phyloP scores from a whole-genome alignment of 2,329 filamentous ascomycete genomes.

The Xylaria sp. region DNA sequence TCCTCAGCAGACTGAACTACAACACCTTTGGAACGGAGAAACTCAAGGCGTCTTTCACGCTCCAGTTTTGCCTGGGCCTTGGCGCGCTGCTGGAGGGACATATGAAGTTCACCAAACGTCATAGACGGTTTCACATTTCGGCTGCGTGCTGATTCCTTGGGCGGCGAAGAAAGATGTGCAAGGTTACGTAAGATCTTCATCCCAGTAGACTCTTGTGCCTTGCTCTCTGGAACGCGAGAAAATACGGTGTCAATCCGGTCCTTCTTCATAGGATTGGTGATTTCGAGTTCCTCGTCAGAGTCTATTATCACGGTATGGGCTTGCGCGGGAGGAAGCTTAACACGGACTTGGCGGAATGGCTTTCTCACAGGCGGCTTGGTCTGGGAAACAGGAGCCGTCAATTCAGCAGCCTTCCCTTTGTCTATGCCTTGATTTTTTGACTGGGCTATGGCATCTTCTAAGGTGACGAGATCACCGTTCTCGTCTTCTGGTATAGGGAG shows the following conservation, averaged over 20 bases:
- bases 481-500: slow-evolving; percentile 42
- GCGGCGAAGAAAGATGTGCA: slow-evolving; percentile 75
- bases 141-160: slow-evolving; percentile 59
- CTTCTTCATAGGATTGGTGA: slow-evolving; percentile 60
- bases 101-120: slow-evolving; percentile 75
- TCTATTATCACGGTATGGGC: slow-evolving; percentile 56
- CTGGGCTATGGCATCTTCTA: slow-evolving; percentile 53
- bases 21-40: slow-evolving; percentile 82
- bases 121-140: slow-evolving; percentile 66
- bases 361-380: slow-evolving; percentile 46
- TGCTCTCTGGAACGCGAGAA: slow-evolving; percentile 72
- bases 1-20: slow-evolving; percentile 88
- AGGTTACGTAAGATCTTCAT: slow-evolving; percentile 77
- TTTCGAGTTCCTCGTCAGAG: slow-evolving; percentile 73
- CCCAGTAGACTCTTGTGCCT: slow-evolving; percentile 70
- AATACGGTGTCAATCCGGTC: slow-evolving; percentile 73
- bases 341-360: slow-evolving; percentile 61
- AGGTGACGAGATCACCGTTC: slow-evolving; percentile 53
- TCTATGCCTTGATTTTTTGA: slow-evolving; percentile 62
- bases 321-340: slow-evolving; percentile 59
- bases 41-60: slow-evolving; percentile 79
- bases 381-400: slow-evolving; percentile 46
- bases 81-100: slow-evolving; percentile 75
- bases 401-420: slow-evolving; percentile 65
- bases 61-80: slow-evolving; percentile 83